These are phyloP conservation scores for Colletotrichum higginsianum DNA, from an alignment of 2,329 filamentous ascomycete species.

Conservation along the genomic window DNA sequence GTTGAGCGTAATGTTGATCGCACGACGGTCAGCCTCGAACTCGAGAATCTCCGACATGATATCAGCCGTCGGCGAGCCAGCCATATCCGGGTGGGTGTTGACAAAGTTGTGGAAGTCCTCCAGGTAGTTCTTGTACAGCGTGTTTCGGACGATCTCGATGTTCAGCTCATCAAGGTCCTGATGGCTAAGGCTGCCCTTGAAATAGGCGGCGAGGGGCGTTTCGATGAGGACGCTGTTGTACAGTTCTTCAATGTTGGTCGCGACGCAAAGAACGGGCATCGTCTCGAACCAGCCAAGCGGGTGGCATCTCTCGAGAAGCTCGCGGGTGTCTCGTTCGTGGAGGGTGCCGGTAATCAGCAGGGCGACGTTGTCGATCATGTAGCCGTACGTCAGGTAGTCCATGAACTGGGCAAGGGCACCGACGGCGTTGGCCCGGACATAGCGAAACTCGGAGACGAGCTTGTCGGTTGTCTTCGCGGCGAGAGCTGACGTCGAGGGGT, in stretches of 20 bases:
- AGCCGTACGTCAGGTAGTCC: slow-evolving; percentile 98
- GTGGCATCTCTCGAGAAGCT: slow-evolving; percentile 95
- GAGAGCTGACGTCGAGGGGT: slow-evolving; percentile 95
- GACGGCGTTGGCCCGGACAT: slow-evolving; percentile 93
- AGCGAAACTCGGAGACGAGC: slow-evolving; percentile 96
- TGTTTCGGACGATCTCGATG: slow-evolving; percentile 99
- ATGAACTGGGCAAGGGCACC: slow-evolving; percentile 95
- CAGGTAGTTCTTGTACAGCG: slow-evolving; percentile 98
- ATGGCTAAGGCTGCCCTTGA: slow-evolving; percentile 96
- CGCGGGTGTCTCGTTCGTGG: slow-evolving; percentile 96
- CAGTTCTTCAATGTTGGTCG: slow-evolving; percentile 97
- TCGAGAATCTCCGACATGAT: slow-evolving; percentile 97
- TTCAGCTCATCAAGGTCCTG: slow-evolving; percentile 98
- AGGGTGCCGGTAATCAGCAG: slow-evolving; percentile 97
- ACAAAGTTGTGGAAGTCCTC: slow-evolving; percentile 98
- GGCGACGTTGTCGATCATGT: slow-evolving; percentile 99
- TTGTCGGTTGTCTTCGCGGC: slow-evolving; percentile 98
- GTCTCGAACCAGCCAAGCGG: slow-evolving; percentile 99
- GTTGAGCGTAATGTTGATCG: slow-evolving; percentile 99
- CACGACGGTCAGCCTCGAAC: slow-evolving; percentile 95
- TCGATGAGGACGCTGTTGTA: slow-evolving; percentile 99
- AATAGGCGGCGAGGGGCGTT: slow-evolving; percentile 95
- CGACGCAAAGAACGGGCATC: slow-evolving; percentile 97
- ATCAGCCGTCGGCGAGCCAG: slow-evolving; percentile 89
- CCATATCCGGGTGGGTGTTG: slow-evolving; percentile 88